Conservation (phyloP, 2,329 filamentous ascomycete genomes). For the Orbilia quercus region DNA sequence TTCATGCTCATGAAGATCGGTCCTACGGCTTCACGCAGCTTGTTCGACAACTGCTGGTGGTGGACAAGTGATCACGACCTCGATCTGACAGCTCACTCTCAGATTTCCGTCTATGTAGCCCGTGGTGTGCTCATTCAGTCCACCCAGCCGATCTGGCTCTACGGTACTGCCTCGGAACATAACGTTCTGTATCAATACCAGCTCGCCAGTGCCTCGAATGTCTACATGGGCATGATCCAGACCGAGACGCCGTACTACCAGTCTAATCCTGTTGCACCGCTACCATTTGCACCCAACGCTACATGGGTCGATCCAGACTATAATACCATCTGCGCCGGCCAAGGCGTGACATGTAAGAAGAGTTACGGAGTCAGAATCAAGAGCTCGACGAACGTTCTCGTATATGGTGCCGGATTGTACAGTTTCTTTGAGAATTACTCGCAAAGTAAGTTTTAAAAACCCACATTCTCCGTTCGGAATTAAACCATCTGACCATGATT, state of each 20-base stretch:
- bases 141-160: conserved; percentile 68
- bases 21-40: conserved; percentile 61
- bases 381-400: conserved; percentile 59
- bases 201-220: conserved; percentile 77
- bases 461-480: too few relatives aligned
- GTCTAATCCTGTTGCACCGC: conserved; percentile 64
- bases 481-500: background rate
- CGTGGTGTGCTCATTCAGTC: conserved; percentile 67
- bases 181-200: conserved; percentile 80
- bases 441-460: conserved; percentile 31
- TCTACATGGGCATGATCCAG: conserved; percentile 86
- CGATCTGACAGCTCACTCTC: conserved; percentile 64
- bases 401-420: conserved; percentile 62
- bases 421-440: conserved; percentile 61
- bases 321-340: conserved; percentile 19
- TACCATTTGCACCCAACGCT: conserved; percentile 62
- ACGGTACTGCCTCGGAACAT: conserved; percentile 69
- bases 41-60: conserved; percentile 69
- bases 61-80: conserved; percentile 70
- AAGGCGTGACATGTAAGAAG: conserved; percentile 59
- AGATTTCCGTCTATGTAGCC: conserved; percentile 65
- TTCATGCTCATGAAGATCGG: conserved; percentile 64
- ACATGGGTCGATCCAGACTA: conserved; percentile 55
- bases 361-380: conserved; percentile 60
- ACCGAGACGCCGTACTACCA: conserved; percentile 80